These are phyloP conservation scores for Tulasnella calospora DNA, from an alignment of 768 basidiomycete genomes.

Conservation along the genomic window DNA sequence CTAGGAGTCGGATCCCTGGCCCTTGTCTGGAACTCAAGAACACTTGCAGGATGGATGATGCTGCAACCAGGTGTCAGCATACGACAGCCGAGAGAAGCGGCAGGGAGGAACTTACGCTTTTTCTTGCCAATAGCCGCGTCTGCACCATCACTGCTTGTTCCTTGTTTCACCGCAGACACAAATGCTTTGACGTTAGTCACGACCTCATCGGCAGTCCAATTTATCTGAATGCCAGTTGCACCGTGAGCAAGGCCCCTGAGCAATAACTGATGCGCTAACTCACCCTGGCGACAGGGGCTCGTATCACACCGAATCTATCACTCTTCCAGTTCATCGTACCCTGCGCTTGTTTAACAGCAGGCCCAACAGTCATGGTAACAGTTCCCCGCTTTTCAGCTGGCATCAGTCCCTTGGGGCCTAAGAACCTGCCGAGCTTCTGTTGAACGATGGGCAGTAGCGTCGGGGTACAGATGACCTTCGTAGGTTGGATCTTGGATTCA, in stretches of 20 bases:
- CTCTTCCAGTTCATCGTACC: constrained; percentile 92
- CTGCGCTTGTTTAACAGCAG: constrained; percentile 71
- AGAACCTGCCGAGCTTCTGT: constrained; percentile 68
- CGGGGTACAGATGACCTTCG: constrained; percentile 79
- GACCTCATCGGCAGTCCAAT: constrained; percentile 71
- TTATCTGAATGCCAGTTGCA: constrained; percentile 46
- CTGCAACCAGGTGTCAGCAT: constrained; percentile 38
- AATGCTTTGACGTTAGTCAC: constrained; percentile 75
- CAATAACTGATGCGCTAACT: constrained; percentile 30
- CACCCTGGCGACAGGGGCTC: constrained; percentile 75
- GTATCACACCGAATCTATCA: constrained; percentile 78
- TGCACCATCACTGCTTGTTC: constrained; percentile 42
- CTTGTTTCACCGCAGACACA: constrained; percentile 64
- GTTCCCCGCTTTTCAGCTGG: constrained; percentile 91
- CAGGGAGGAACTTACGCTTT: constrained; percentile 38
- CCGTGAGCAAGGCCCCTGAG: background rate
- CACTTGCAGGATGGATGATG: constrained; percentile 72
- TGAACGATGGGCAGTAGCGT: constrained; percentile 73
- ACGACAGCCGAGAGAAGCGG: background rate
- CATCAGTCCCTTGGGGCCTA: constrained; percentile 90
- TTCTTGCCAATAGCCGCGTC: constrained; percentile 52
- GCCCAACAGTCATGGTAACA: constrained; percentile 82
- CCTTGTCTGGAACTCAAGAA: constrained; percentile 80
- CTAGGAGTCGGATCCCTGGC: constrained; percentile 83
- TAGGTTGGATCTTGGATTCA: constrained; percentile 66